Evolutionary conservation across 441 rosid genomes (phyloP).

Genomic region (Rhodomyrtus psidioides): DNA sequence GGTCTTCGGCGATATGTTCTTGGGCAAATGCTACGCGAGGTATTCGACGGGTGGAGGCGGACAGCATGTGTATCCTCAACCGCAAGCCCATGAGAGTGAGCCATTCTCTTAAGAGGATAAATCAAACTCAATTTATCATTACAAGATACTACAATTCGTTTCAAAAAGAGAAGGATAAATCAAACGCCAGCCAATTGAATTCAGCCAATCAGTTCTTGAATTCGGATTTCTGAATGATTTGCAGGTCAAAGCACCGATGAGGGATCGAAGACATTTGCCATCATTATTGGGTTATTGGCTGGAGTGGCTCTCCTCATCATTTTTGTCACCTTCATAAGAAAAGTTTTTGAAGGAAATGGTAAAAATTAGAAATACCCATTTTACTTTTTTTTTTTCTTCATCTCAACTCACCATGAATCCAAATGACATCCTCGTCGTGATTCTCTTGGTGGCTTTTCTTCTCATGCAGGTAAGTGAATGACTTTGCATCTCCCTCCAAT

Average conservation of each 20-base stretch:
- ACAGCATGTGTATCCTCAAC: background rate
- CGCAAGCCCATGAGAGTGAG: background rate
- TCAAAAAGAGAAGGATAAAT: background rate
- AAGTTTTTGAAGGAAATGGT: background rate
- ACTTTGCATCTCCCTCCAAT: background rate
- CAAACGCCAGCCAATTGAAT: background rate
- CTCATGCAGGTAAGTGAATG: background rate
- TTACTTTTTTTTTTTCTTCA: background rate
- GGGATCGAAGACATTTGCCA: slow-evolving; percentile 10
- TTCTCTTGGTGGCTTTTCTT: background rate
- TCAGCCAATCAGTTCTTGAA: background rate
- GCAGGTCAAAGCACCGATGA: background rate
- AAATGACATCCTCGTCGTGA: background rate
- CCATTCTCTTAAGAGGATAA: background rate
- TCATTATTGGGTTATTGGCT: slow-evolving; percentile 5
- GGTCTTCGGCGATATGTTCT: slow-evolving; percentile 3
- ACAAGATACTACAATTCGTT: background rate
- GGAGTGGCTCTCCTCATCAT: slow-evolving; percentile 10
- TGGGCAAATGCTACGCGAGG: slow-evolving; percentile 8
- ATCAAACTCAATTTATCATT: background rate
- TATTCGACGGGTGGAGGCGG: background rate
- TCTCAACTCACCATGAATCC: background rate
- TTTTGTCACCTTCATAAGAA: background rate
- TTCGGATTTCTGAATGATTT: background rate
- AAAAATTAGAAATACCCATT: background rate